A percentile compares a stretch with the other conserved stretches of the same genome.
Evolutionary conservation across 2,329 filamentous ascomycete species (phyloP).

Genomic region (Monilinia vaccinii-corymbosi): DNA sequence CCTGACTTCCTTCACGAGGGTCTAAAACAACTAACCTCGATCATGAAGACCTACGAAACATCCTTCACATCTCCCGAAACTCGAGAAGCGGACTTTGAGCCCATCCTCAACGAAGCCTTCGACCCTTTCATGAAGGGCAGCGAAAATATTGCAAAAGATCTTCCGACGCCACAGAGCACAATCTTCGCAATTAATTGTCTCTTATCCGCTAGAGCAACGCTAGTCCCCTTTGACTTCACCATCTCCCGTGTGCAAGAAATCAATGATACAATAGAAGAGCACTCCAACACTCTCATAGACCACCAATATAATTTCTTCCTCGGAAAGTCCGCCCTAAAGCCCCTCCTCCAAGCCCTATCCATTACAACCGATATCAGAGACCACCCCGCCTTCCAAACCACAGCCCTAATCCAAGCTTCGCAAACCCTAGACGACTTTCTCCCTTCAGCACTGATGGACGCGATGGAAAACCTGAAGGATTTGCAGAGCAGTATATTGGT

Average conservation of each 20-base stretch:
- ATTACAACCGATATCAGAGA: conserved; percentile 33
- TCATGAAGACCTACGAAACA: conserved; percentile 82
- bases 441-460: conserved; percentile 87
- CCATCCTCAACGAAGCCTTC: conserved; percentile 68
- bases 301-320: conserved; percentile 67
- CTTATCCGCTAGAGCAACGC: conserved; percentile 44
- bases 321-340: conserved; percentile 61
- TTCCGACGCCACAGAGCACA: conserved; percentile 50
- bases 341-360: conserved; percentile 49
- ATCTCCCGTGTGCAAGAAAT: conserved; percentile 45
- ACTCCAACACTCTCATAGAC: conserved; percentile 49
- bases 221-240: conserved; percentile 57
- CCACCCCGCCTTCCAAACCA: conserved; percentile 50
- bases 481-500: conserved; percentile 65
- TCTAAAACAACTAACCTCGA: conserved; percentile 63
- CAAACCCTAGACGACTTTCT: conserved; percentile 83
- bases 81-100: conserved; percentile 61
- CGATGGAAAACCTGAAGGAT: conserved; percentile 67
- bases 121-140: conserved; percentile 79
- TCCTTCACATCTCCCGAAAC: conserved; percentile 56
- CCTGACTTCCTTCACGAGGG: conserved; percentile 76
- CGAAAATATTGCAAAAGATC: conserved; percentile 53
- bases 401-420: conserved; percentile 55
- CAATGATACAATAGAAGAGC: conserved; percentile 44
- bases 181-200: conserved; percentile 70